Conservation (phyloP, 768 basidiomycete genomes). For the Gautieria morchelliformis region DNA sequence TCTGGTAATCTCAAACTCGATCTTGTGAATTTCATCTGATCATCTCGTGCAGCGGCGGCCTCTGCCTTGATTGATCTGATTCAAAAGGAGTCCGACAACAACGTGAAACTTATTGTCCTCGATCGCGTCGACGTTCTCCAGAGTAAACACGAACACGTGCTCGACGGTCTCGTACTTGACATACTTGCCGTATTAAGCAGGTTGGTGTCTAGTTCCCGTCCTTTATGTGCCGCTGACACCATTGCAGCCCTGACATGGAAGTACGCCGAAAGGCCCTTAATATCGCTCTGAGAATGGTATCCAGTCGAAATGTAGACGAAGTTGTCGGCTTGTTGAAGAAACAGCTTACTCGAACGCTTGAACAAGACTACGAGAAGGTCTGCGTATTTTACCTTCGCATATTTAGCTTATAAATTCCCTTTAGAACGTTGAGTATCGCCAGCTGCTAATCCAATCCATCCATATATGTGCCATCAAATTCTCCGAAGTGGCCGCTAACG, state of each 20-base stretch:
- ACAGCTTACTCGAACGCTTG: slow-evolving; percentile 88
- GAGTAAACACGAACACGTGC: slow-evolving; percentile 75
- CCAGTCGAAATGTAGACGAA: slow-evolving; percentile 91
- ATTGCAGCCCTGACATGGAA: slow-evolving; percentile 84
- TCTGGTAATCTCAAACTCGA: slow-evolving; percentile 17
- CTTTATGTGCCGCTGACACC: not conserved
- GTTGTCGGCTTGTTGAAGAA: slow-evolving; percentile 96
- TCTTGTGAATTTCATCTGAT: not conserved
- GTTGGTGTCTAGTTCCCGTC: slow-evolving; percentile 25
- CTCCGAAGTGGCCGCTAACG: slow-evolving; percentile 92
- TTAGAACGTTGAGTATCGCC: slow-evolving; percentile 89
- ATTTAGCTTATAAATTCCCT: not conserved
- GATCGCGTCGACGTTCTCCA: slow-evolving; percentile 80
- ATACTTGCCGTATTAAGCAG: slow-evolving; percentile 83
- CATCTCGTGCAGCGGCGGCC: slow-evolving; percentile 59
- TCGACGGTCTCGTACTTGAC: slow-evolving; percentile 93
- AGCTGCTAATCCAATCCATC: slow-evolving; percentile 93
- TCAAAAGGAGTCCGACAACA: slow-evolving; percentile 95
- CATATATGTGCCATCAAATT: slow-evolving; percentile 95
- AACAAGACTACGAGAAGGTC: slow-evolving; percentile 89
- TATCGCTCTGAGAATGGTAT: slow-evolving; percentile 88
- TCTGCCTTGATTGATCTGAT: slow-evolving; percentile 81
- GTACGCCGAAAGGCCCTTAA: slow-evolving; percentile 86
- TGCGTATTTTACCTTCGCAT: not conserved
- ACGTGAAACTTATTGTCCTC: slow-evolving; percentile 95